Conservation (phyloP, 768 basidiomycete species). For the Tulasnella sp. region DNA sequence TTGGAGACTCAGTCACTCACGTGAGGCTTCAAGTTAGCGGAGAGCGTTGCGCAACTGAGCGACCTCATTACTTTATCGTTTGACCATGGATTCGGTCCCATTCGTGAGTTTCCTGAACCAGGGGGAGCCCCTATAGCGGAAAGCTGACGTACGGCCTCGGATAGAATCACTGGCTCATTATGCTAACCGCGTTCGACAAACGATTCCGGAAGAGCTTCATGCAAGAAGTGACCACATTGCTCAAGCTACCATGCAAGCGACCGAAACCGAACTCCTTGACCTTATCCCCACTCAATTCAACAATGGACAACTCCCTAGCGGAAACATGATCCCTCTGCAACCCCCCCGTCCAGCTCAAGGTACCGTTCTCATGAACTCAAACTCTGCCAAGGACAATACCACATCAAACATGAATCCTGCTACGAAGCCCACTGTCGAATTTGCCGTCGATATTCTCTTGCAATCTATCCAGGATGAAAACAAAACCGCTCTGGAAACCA, state of each 20-base stretch:
- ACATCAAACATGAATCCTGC: no score
- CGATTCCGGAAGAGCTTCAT: not conserved
- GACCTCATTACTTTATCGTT: conserved; percentile 63
- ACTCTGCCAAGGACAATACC: no score
- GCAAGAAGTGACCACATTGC: not conserved
- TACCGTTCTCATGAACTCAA: no score
- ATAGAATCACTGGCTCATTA: conserved; percentile 4
- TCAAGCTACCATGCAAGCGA: not conserved
- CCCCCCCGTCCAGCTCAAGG: no score
- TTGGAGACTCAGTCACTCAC: not conserved
- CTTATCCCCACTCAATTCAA: not conserved
- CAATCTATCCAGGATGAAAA: no score
- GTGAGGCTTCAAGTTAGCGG: conserved; percentile 49
- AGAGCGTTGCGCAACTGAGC: conserved; percentile 72
- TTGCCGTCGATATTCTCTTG: no score
- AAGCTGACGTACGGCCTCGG: not conserved
- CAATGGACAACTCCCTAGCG: not conserved
- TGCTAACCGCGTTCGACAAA: not conserved
- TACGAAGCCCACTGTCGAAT: no score
- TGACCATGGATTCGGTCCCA: conserved; percentile 49
- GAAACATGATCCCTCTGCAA: conserved; percentile 1
- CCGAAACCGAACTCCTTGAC: not conserved
- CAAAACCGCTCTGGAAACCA: no score
- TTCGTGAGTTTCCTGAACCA: conserved; percentile 43
- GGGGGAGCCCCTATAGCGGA: not conserved